Evolutionary conservation across 495 filamentous ascomycete genomes (phyloP).

Genomic region (Aspergillus kassunensis): DNA sequence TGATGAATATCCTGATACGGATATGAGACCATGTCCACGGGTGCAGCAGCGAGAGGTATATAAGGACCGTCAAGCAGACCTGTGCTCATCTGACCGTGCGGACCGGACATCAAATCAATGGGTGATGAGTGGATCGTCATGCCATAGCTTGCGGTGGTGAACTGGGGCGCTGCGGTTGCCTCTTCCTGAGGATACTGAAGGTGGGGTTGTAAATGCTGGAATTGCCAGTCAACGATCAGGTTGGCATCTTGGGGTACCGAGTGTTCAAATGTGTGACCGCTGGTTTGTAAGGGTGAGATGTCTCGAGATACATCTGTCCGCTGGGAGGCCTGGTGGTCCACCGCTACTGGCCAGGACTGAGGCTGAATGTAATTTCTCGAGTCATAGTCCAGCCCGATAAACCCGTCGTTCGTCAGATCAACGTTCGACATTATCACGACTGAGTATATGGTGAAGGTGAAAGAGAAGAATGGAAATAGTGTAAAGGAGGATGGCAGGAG

Average conservation of each 20-base stretch:
- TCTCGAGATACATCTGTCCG: constrained; percentile 37
- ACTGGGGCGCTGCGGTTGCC: constrained; percentile 49
- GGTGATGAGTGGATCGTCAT: constrained; percentile 55
- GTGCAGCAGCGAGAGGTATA: constrained; percentile 61
- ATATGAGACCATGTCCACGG: constrained; percentile 62
- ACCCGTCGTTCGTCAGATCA: constrained; percentile 41
- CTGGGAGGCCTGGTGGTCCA: constrained; percentile 36
- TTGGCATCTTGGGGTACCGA: constrained; percentile 41
- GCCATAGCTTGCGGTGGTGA: constrained; percentile 43
- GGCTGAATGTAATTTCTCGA: constrained; percentile 44
- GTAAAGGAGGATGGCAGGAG: constrained; percentile 10
- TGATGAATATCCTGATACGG: constrained; percentile 77
- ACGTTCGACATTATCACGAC: constrained; percentile 40
- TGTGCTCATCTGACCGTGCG: constrained; percentile 61
- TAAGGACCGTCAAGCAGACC: constrained; percentile 64
- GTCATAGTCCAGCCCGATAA: constrained; percentile 47
- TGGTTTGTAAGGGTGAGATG: constrained; percentile 45
- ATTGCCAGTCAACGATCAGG: constrained; percentile 50
- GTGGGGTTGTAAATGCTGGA: constrained; percentile 51
- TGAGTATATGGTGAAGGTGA: constrained; percentile 9
- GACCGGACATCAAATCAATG: constrained; percentile 65
- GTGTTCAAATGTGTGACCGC: constrained; percentile 45
- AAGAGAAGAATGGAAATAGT: constrained; percentile 7
- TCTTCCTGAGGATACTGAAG: constrained; percentile 40
- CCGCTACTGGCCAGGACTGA: constrained; percentile 41